Evolutionary conservation across 345 rosid genomes (phyloP).

Genomic region (Citrus cavaleriei): DNA sequence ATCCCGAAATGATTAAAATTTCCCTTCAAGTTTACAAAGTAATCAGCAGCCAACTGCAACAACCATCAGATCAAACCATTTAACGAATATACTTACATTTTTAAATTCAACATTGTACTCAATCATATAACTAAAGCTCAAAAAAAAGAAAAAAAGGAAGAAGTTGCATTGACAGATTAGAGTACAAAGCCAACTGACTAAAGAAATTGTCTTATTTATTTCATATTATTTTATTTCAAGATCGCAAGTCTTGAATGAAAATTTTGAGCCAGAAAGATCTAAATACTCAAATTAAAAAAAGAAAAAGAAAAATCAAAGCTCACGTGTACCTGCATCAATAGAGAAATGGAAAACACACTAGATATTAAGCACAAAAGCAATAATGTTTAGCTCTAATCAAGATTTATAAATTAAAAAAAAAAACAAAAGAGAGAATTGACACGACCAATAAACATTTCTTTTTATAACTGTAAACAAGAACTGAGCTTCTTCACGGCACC

Average conservation of each 20-base stretch:
- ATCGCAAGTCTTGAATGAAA: neutral
- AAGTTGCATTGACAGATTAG: neutral
- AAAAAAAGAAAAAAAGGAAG: neutral
- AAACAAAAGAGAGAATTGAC: neutral
- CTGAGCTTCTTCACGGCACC: neutral
- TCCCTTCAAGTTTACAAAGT: constrained; percentile 9
- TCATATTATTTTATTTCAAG: neutral
- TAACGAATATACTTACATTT: neutral
- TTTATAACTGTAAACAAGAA: neutral
- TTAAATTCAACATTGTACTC: neutral
- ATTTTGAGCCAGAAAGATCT: neutral
- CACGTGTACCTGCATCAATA: neutral
- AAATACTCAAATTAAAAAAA: neutral
- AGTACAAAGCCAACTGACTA: neutral
- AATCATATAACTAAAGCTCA: neutral
- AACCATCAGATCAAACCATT: neutral
- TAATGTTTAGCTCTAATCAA: neutral
- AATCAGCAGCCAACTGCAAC: constrained; percentile 24
- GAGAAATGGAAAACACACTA: neutral
- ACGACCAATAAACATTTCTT: neutral
- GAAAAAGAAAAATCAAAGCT: neutral
- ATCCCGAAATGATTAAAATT: constrained; percentile 28
- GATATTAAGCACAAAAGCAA: neutral
- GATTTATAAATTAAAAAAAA: neutral
- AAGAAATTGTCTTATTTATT: neutral